Evolutionary conservation across 2,329 filamentous ascomycete species (phyloP).

Genomic region (Taxawa tesnikishii): DNA sequence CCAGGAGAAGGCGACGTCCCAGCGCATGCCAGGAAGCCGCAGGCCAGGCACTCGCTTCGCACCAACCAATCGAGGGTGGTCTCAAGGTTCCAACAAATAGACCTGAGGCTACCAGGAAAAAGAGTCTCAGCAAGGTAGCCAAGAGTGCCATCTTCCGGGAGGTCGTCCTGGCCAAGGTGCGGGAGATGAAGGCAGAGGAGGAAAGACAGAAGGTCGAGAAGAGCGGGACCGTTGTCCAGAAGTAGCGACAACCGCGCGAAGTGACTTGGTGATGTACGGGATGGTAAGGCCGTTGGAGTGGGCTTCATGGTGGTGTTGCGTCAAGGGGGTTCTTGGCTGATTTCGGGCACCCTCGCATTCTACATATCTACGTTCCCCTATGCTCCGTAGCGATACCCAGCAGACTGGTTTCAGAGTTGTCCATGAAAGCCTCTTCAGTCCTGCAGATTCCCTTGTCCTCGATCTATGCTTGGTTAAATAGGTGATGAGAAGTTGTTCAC

Average conservation of each 20-base stretch:
- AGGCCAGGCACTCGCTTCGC: conserved; percentile 25
- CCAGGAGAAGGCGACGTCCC: conserved; percentile 47
- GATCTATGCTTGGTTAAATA: neutral
- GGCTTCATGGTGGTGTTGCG: no score
- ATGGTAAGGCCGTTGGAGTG: no score
- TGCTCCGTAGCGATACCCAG: neutral
- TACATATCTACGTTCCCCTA: no score
- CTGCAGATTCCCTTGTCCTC: no score
- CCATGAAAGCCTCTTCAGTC: no score
- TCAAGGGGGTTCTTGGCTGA: no score
- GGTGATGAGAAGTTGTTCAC: conserved; percentile 2
- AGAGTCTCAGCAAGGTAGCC: conserved; percentile 45
- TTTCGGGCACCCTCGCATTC: no score
- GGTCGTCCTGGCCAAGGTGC: conserved; percentile 85
- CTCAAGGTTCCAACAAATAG: conserved; percentile 13
- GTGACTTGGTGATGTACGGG: no score
- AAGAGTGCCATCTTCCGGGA: conserved; percentile 78
- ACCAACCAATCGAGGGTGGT: conserved; percentile 8
- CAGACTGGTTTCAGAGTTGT: no score
- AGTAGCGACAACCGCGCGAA: no score
- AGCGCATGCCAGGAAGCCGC: conserved; percentile 48
- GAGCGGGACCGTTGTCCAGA: neutral
- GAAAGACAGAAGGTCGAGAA: conserved; percentile 30
- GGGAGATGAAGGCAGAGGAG: conserved; percentile 81
- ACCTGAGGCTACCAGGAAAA: conserved; percentile 27